phyloP scores from a whole-genome alignment of 139 green algal species.

The Tetraselmis chui region DNA sequence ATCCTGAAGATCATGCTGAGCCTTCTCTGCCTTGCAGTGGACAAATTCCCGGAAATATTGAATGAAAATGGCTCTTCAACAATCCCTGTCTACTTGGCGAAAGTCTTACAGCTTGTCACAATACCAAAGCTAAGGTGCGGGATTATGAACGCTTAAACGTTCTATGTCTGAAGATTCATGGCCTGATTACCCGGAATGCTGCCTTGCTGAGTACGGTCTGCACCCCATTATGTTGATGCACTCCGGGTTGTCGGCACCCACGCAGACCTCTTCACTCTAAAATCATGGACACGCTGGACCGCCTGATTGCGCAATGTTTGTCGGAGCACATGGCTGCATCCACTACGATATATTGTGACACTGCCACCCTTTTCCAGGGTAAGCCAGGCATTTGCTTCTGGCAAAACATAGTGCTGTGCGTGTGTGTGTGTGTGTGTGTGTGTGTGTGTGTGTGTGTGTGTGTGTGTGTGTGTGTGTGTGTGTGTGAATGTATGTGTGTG shows the following conservation, averaged over 20 bases:
- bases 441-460: too few species aligned
- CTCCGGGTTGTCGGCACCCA: too few species aligned
- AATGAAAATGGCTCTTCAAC: neutral
- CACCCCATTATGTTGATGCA: too few species aligned
- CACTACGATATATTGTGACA: neutral
- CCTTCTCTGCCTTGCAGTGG: neutral
- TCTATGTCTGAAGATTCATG: too few species aligned
- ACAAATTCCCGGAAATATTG: neutral
- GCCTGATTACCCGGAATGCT: too few species aligned
- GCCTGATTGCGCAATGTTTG: neutral
- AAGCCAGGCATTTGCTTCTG: too few species aligned
- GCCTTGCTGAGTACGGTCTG: too few species aligned
- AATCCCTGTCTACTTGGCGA: neutral
- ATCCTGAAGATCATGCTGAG: neutral
- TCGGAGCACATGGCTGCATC: neutral
- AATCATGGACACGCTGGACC: neutral
- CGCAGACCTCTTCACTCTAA: neutral
- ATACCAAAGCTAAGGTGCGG: neutral
- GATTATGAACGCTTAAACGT: too few species aligned
- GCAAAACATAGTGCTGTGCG: too few species aligned
- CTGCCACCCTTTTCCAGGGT: neutral
- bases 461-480: too few species aligned
- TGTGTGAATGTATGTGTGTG: too few species aligned
- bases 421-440: too few species aligned
- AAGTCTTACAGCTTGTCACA: neutral